Conservation (phyloP, 116 monocot genomes). For the Zostera marina region DNA sequence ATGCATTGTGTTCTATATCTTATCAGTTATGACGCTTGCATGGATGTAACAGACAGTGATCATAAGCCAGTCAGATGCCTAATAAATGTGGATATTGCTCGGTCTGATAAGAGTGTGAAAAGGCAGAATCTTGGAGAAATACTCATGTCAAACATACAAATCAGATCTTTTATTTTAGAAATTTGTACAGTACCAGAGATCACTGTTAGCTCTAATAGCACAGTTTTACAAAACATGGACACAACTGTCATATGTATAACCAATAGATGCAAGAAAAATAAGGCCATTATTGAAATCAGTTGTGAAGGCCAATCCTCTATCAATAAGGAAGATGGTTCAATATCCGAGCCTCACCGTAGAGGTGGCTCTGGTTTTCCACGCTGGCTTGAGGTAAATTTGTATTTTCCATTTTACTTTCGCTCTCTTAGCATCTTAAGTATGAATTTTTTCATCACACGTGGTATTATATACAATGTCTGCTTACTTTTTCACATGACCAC, state of each 20-base stretch:
- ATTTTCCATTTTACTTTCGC: too few relatives aligned
- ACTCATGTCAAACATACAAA: constrained; percentile 33
- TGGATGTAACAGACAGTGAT: constrained; percentile 91
- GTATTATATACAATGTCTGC: too few relatives aligned
- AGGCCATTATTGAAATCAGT: constrained; percentile 41
- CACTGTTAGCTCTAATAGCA: constrained; percentile 59
- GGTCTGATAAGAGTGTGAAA: constrained; percentile 36
- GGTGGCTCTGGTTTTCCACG: constrained; percentile 75
- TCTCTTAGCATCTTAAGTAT: too few relatives aligned
- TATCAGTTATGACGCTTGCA: constrained; percentile 79
- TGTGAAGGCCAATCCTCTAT: constrained; percentile 44
- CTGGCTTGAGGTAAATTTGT: constrained; percentile 69
- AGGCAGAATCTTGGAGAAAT: constrained; percentile 58
- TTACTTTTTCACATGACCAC: too few relatives aligned
- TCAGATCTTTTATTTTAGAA: constrained; percentile 32
- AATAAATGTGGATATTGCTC: constrained; percentile 71
- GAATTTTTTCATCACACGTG: too few relatives aligned
- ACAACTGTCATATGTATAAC: constrained; percentile 42
- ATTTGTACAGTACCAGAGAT: constrained; percentile 46
- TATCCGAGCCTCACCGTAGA: constrained; percentile 25
- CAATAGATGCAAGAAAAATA: constrained; percentile 40
- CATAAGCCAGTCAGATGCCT: constrained; percentile 93
- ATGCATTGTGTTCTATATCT: background rate
- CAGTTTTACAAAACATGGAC: constrained; percentile 65
- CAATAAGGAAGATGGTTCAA: constrained; percentile 29